These are phyloP conservation scores for Tetrapisispora iriomotensis DNA, from an alignment of 805 yeast species.

Conservation along the genomic window DNA sequence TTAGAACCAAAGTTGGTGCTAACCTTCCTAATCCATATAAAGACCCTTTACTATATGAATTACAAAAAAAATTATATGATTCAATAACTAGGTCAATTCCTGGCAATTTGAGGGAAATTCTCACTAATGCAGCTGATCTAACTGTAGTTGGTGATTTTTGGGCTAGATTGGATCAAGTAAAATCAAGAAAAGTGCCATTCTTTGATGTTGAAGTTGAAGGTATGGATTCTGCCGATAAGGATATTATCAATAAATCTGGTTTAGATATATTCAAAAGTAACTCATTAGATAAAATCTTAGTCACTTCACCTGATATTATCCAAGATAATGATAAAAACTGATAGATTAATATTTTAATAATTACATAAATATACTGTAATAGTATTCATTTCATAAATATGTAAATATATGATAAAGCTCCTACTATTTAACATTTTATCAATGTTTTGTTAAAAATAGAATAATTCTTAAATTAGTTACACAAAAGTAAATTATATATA, in stretches of 20 bases:
- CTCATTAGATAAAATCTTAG: slow-evolving; percentile 52
- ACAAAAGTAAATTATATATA: too few relatives aligned
- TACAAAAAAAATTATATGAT: slow-evolving; percentile 18
- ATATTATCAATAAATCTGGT: background rate
- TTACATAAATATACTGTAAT: too few relatives aligned
- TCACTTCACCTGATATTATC: slow-evolving; percentile 37
- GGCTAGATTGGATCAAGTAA: background rate
- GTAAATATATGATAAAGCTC: too few relatives aligned
- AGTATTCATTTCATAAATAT: too few relatives aligned
- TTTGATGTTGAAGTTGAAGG: background rate
- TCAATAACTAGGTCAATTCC: slow-evolving; percentile 2
- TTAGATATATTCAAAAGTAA: slow-evolving; percentile 32
- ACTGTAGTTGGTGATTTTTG: background rate
- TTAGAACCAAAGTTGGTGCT: slow-evolving; percentile 11
- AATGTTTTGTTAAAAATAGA: too few relatives aligned
- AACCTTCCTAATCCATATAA: slow-evolving; percentile 16
- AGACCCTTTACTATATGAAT: slow-evolving; percentile 19
- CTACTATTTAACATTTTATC: too few relatives aligned
- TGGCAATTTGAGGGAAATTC: background rate
- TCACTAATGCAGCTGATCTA: background rate
- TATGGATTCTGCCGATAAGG: background rate
- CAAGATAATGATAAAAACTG: background rate
- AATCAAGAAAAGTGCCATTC: background rate
- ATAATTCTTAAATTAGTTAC: too few relatives aligned
- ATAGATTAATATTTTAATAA: too few relatives aligned